A percentile compares a stretch with the other conserved stretches of the same genome.
Evolutionary conservation across 2,329 filamentous ascomycete genomes (phyloP).

Genomic region (Cladobotryum mycophilum): DNA sequence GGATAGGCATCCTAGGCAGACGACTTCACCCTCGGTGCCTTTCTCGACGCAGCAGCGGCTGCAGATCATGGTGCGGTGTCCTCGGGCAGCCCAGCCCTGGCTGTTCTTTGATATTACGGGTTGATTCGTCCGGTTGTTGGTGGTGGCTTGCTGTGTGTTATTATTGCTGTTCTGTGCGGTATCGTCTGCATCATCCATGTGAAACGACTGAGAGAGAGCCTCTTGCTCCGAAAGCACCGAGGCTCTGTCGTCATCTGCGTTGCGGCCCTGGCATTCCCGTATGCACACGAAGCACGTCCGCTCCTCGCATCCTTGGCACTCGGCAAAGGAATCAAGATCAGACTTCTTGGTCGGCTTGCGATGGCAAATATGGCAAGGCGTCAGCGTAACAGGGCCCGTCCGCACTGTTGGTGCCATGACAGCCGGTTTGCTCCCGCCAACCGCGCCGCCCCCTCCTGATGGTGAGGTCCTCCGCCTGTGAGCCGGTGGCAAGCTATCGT

Average conservation of each 20-base stretch:
- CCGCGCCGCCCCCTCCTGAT: constrained; percentile 9
- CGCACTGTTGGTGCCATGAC: background rate
- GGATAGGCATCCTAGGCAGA: constrained; percentile 53
- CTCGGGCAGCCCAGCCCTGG: constrained; percentile 33
- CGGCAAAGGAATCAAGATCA: constrained; percentile 59
- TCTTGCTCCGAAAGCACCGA: constrained; percentile 27
- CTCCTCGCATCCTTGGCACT: constrained; percentile 55
- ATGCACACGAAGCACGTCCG: constrained; percentile 66
- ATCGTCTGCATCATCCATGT: constrained; percentile 45
- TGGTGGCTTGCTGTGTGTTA: background rate
- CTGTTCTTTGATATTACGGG: background rate
- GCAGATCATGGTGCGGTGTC: constrained; percentile 52
- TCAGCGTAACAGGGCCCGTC: constrained; percentile 26
- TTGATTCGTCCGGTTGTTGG: background rate
- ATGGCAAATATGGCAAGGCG: constrained; percentile 62
- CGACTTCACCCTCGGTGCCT: constrained; percentile 57
- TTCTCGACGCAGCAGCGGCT: constrained; percentile 63
- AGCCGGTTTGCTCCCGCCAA: constrained; percentile 3
- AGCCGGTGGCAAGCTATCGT: constrained; percentile 11
- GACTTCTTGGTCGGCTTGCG: constrained; percentile 57
- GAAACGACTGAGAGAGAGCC: constrained; percentile 38
- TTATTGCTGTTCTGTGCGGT: background rate
- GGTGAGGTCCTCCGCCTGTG: constrained; percentile 23
- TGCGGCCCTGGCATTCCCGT: constrained; percentile 52
- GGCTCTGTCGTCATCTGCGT: constrained; percentile 14